Conservation (phyloP, 2,329 filamentous ascomycete species). For the Aphanocladium album region DNA sequence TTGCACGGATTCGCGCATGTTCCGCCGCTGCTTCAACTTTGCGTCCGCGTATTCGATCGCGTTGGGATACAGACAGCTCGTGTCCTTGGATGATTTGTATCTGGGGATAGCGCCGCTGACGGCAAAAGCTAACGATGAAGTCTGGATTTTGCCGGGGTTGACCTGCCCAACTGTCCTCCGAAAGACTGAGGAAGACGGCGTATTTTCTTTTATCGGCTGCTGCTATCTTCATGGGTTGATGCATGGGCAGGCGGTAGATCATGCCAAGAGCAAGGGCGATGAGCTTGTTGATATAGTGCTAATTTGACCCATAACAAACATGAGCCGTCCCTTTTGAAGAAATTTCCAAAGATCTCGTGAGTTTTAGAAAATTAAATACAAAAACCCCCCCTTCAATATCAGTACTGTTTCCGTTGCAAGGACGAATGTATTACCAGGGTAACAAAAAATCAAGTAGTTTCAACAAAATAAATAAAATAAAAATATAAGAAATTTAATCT, state of each 20-base stretch:
- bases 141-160: constrained; percentile 21
- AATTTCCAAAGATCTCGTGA: no score
- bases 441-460: no score
- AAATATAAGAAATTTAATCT: no score
- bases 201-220: constrained; percentile 18
- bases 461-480: no score
- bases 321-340: no score
- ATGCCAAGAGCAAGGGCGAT: background rate
- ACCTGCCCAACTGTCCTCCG: constrained; percentile 18
- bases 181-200: background rate
- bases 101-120: constrained; percentile 19
- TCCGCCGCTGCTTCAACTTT: constrained; percentile 18
- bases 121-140: constrained; percentile 18
- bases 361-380: no score
- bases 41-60: constrained; percentile 15
- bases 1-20: constrained; percentile 14
- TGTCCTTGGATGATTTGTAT: constrained; percentile 16
- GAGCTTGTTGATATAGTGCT: constrained; percentile 14
- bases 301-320: constrained; percentile 1
- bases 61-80: constrained; percentile 21
- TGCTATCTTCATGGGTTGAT: constrained; percentile 21
- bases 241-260: constrained; percentile 13
- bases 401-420: no score
- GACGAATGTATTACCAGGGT: no score
- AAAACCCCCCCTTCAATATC: no score